Evolutionary conservation across 1,284 basidiomycete genomes (phyloP), one percentile per base, ranked within the genome.

Genomic region (Nidula niveotomentosa): DNA sequence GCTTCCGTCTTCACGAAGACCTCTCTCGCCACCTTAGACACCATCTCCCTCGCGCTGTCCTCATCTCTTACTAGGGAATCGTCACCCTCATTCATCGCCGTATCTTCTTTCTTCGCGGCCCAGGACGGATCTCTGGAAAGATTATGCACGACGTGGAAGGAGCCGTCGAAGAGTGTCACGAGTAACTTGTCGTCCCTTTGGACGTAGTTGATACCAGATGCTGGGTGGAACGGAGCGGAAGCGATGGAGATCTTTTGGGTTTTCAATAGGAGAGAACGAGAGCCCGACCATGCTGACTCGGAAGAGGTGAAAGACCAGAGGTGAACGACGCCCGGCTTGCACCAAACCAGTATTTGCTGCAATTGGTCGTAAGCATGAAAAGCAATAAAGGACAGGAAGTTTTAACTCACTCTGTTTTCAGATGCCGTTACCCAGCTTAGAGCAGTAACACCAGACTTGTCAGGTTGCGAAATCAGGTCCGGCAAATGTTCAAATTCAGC

Each of bases 141-240:
- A 51, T 74, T 64, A 56, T 78, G 75, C 53, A 91, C 65, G 47
- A 78, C 77, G 65, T 88, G 83, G 59, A 88, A 77, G 7, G 88
- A 85, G 2, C 90, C 90, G 61, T 92, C 90, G 47, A 79, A 76
- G 9, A 91, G 74, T 6, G 80, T 75, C 36, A 90, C 57, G 13
- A 90, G 55, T 39, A 90, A 69, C 3, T 69, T 55, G 62, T 90
- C 88, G 46, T 69, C 69, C 10, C 69, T 65, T 2, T 58, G 63
- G 13, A 80, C 60, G 63, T 89, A 86, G 18, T 74, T 67, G 36
- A 89, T 64, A 0, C 90, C 88, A 23, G 84, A 79, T 17, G 80
- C 70, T 2, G 76, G 77, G 53, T 80, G 76, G 36, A 88, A 72
- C 8, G 77, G 66, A 1, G 86, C 86, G 13, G 85, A 84, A n/a